A percentile compares a stretch with the other conserved stretches of the same genome.
Evolutionary conservation across 1,139 yeast species (phyloP).

Genomic region (Blastobotrys buckinghamii): DNA sequence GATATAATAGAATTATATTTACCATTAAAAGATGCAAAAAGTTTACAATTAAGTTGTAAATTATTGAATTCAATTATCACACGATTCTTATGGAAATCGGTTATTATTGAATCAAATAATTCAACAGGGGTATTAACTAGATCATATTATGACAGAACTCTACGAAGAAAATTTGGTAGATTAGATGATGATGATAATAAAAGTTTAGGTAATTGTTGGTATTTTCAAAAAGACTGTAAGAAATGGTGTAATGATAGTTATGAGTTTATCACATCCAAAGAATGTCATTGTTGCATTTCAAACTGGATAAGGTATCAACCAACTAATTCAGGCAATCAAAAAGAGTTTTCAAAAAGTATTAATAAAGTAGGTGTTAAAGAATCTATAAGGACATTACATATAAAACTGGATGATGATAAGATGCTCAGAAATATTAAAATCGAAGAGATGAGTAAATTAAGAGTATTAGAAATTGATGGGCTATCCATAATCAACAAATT

Average conservation of each 20-base stretch:
- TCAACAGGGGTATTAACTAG: too few species aligned
- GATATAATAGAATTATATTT: not conserved
- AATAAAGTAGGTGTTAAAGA: too few species aligned
- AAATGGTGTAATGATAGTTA: not conserved
- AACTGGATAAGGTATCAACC: too few species aligned
- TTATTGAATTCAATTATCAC: not conserved
- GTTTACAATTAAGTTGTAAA: not conserved
- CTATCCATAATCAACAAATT: not conserved
- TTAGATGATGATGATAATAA: not conserved
- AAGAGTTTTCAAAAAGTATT: too few species aligned
- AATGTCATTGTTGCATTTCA: not conserved
- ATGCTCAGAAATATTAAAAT: too few species aligned
- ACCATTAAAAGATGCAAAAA: not conserved
- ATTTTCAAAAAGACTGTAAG: not conserved
- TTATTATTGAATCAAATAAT: not conserved
- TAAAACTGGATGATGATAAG: too few species aligned
- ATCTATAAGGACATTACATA: too few species aligned
- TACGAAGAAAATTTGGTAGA: too few species aligned
- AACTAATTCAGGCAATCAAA: too few species aligned
- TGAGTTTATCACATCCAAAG: not conserved
- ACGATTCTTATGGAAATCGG: not conserved
- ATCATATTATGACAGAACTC: too few species aligned
- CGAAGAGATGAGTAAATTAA: not conserved
- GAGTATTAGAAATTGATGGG: not conserved
- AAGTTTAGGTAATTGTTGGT: not conserved